phyloP scores from a whole-genome alignment of 345 rosid genomes.

The Syzygium aqueum region DNA sequence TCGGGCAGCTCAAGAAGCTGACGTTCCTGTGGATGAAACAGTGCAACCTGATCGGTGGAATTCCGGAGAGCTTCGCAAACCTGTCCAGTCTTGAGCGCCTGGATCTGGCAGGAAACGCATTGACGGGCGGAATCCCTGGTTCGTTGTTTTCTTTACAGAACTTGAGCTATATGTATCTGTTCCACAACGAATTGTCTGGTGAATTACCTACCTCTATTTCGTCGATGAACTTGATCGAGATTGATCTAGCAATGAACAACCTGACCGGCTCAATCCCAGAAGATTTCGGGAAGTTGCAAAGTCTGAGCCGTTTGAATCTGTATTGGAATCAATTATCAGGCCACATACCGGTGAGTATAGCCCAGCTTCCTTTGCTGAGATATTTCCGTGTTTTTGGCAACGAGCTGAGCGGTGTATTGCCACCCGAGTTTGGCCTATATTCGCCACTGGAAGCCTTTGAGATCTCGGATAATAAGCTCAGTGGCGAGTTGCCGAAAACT shows the following conservation, averaged over 20 bases:
- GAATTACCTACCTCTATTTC: slow-evolving; percentile 41
- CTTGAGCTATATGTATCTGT: slow-evolving; percentile 32
- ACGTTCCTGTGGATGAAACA: slow-evolving; percentile 26
- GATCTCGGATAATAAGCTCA: slow-evolving; percentile 49
- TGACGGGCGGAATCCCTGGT: slow-evolving; percentile 51
- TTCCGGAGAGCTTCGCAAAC: slow-evolving; percentile 38
- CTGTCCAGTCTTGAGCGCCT: slow-evolving; percentile 36
- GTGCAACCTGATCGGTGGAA: slow-evolving; percentile 52
- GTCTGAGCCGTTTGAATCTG: slow-evolving; percentile 26
- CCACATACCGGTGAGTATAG: slow-evolving; percentile 41
- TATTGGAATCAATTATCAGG: slow-evolving; percentile 49
- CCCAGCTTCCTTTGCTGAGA: slow-evolving; percentile 34
- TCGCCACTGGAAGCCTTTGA: slow-evolving; percentile 60
- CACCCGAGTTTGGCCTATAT: slow-evolving; percentile 55
- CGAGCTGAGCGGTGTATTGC: slow-evolving; percentile 55
- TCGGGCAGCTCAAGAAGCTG: slow-evolving; percentile 47
- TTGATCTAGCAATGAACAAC: slow-evolving; percentile 53
- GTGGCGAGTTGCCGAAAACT: slow-evolving; percentile 56
- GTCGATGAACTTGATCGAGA: slow-evolving; percentile 19
- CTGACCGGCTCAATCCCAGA: slow-evolving; percentile 63
- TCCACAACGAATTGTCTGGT: slow-evolving; percentile 37
- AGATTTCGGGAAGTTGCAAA: slow-evolving; percentile 47
- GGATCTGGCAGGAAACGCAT: slow-evolving; percentile 36
- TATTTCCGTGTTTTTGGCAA: slow-evolving; percentile 38
- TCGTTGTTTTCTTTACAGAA: slow-evolving; percentile 43